Base-by-base conservation (phyloP, 768 basidiomycete species). In the Amanita phalloides region DNA sequence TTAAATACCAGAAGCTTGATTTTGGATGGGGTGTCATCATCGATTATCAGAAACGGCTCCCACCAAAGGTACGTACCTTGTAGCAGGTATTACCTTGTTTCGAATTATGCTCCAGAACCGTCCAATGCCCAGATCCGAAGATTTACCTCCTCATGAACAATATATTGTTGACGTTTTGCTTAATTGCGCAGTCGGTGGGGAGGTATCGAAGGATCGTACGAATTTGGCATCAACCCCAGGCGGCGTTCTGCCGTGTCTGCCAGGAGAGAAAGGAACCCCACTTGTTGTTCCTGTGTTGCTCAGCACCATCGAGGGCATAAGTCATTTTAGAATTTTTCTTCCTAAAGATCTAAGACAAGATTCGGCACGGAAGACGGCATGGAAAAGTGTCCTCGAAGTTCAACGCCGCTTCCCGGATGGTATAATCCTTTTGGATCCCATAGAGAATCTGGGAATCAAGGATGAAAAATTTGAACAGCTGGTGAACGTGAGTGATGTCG, bases 11-110 rank as follows among this genome's bases (percentile, higher is more conserved):
- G 56, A 84, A 86, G 36, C 69, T 84, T 11, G 88, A 99, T 66
- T 98, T 95, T 65, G 95, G 95, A 8, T 98, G 96, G 96, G 95
- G 95, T 36, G 79, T 92, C 39, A 80, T 98, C 48, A 78, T 97
- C 61, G 94, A 92, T 63, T 97, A 83, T 61, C 84, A 89, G 63
- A 96, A 96, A 66, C 81, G 93, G 0, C 58, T 83, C 20, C 79
- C 83, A n/a, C 77, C 86, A 13, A 95, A 92, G 72, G 90, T 48
- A 14, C 21, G 53, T 47, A 13, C 9, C 4, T 21, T 43, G 26
- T n/a, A 33, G 9, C 50, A 35, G 39, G 45, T 48, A 39, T 13
- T 37, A 7, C 39, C 23, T 53, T 1, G 25, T 49, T 43, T 17
- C 42, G 32, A 20, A 39, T 43, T 8, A 23, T 25, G 28, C 51